phyloP scores from a whole-genome alignment of 345 rosid genomes.

The Brassica cretica region DNA sequence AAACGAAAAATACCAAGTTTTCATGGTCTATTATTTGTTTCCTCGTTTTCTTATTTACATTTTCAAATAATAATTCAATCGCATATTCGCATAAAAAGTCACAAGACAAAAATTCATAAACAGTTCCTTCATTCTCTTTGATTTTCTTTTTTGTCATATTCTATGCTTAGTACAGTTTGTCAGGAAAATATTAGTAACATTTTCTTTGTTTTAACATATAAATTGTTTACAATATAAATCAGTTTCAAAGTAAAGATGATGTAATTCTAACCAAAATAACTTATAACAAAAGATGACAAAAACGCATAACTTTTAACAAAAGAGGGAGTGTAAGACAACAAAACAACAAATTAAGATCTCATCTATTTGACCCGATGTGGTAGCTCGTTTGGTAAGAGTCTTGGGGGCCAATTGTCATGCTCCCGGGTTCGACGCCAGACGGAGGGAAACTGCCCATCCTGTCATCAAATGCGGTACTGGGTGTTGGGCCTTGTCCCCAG shows the following conservation, averaged over 20 bases:
- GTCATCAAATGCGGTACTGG: too few species aligned
- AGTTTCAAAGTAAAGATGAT: too few species aligned
- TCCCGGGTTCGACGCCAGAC: too few species aligned
- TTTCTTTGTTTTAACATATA: not conserved
- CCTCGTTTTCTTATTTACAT: not conserved
- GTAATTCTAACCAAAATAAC: too few species aligned
- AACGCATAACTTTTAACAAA: too few species aligned
- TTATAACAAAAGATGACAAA: not conserved
- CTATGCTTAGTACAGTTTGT: not conserved
- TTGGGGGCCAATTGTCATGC: too few species aligned
- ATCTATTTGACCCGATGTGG: too few species aligned
- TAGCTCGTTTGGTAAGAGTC: too few species aligned
- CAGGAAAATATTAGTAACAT: not conserved
- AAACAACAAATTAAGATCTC: not conserved
- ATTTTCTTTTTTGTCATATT: too few species aligned
- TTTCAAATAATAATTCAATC: not conserved
- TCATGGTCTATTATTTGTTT: not conserved
- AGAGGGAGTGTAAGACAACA: not conserved
- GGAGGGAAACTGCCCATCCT: too few species aligned
- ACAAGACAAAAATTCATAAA: not conserved
- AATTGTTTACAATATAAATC: too few species aligned
- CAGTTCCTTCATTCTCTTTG: not conserved
- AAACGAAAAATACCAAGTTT: not conserved
- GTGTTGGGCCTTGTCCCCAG: too few species aligned
- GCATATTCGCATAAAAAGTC: constrained; percentile 19